Base-by-base conservation (phyloP, 164 flowering plant species). In the Stephania cephalantha region DNA sequence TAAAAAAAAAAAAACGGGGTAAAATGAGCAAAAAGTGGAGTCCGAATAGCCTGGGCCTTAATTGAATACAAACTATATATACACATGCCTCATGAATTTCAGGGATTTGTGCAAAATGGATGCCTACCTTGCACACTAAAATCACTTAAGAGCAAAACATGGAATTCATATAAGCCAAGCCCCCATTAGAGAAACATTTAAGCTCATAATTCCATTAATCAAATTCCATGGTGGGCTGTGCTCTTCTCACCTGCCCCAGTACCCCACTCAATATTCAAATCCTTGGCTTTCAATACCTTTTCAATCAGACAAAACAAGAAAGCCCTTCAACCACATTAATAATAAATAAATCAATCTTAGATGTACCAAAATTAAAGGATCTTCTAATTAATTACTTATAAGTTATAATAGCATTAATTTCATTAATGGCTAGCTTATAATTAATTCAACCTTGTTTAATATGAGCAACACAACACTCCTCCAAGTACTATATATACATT, bases 141-240 rank as follows among this genome's bases (percentile, higher is more conserved):
- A 55, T 55, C 76, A 78, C 76, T 73, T 30, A 22, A 12, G 84
- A 79, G 81, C 46, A 81, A 81, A 81, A 79, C 75, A 74, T 70
- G 84, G 84, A 76, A 68, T 1, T 10, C 42, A 50, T 31, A 0
- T n/a, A 35, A 81, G 25, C 58, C 8, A 71, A 78, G 46, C 70
- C 74, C 20, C 75, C 79, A 76, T 48, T 65, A 71, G 52, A 73
- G 79, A 50, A 76, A 79, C 70, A 70, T 35, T 20, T 20, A 17
- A n/a, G 50, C 70, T 6, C 17, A 55, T 44, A 7, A 18, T 11
- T 52, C 55, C 46, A 31, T 55, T 69, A 70, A 10, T 35, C 66
- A 70, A 66, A 12, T 30, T 76, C 70, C 18, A 50, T 73, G 1
- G 74, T 78, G 81, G 76, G 50, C 71, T 42, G 71, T 79, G 75